Evolutionary conservation across 345 rosid species (phyloP), one percentile per base, ranked within the genome.

Genomic region (Lepidium africanum): DNA sequence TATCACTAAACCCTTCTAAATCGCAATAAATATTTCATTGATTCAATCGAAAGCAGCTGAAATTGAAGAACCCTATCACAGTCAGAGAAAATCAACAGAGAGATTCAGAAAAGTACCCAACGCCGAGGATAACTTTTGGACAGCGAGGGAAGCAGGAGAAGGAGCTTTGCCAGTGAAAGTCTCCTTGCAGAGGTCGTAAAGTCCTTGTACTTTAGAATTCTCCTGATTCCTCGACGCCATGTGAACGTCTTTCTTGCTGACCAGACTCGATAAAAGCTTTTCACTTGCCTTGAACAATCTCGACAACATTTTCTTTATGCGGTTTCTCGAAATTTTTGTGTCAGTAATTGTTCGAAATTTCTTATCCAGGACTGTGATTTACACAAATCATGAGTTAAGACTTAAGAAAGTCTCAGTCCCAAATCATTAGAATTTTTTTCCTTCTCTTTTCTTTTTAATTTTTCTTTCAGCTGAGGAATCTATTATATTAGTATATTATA

Each of bases 131-230:
- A 90, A 54, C 46, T 78, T 79, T 41, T 75, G 81, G 48, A 78
- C 52, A 39, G 88, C 69, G 40, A 59, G 75, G 42, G 94, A 66
- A 68, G 92, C 69, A n/a, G 83, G 65, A 27, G 80, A 55, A 66
- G 87, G 80, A 64, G 92, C 68, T 5, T 89, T 77, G 11, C 96
- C 84, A 30, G 86, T 78, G 59, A 86, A 79, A 51, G 75, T 83
- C 58, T 51, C 75, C 4, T 77, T 78, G 80, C 96, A 90, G 52
- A 88, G 82, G 13, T 88, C 89, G 69, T 83, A 88, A 10, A 87
- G 79, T 66, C 79, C 79, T 76, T 88, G 92, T 32, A 90, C 81
- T 76, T 83, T 88, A 9, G 88, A 63, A 43, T 79, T 63, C 37
- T 65, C 73, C 40, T 55, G 53, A 68, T 60, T 78, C 39, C 17